These are phyloP conservation scores for Kurtzmaniella quercitrusa DNA, from an alignment of 1,139 yeast species.

Conservation along the genomic window DNA sequence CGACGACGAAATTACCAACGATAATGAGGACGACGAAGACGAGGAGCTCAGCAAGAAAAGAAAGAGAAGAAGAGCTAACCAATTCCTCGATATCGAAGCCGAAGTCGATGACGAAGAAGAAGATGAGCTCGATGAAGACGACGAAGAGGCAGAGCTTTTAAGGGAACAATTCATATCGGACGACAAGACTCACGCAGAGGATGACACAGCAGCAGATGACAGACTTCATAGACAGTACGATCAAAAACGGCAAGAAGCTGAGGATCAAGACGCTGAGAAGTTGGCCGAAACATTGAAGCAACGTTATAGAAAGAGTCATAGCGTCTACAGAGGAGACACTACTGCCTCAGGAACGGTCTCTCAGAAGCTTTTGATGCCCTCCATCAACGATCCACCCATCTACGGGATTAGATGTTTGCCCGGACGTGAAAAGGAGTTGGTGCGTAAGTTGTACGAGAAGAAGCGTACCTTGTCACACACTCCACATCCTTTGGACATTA, in stretches of 20 bases:
- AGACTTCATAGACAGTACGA: conserved; percentile 89
- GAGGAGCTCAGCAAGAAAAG: conserved; percentile 45
- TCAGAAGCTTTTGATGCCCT: conserved; percentile 87
- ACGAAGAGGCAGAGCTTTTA: conserved; percentile 79
- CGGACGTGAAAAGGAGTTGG: conserved; percentile 90
- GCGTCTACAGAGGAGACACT: conserved; percentile 84
- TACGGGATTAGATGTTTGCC: conserved; percentile 95
- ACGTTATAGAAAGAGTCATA: conserved; percentile 83
- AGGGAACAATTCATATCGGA: conserved; percentile 81
- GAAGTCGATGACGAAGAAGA: conserved; percentile 99
- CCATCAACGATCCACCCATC: conserved; percentile 93
- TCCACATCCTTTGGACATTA: conserved; percentile 62
- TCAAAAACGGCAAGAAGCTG: conserved; percentile 81
- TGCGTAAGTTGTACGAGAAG: conserved; percentile 77
- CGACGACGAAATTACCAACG: conserved; percentile 57
- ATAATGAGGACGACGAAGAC: conserved; percentile 49
- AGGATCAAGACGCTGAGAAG: conserved; percentile 93
- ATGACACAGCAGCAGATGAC: conserved; percentile 48
- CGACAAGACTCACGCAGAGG: conserved; percentile 50
- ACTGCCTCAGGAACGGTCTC: conserved; percentile 75
- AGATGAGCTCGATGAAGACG: conserved; percentile 85
- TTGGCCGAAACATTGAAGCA: conserved; percentile 91
- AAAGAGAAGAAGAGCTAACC: conserved; percentile 72
- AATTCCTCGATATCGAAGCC: conserved; percentile 97
- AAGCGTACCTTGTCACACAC: conserved; percentile 65